phyloP scores from a whole-genome alignment of 306 rosid genomes.

The Medicago lupulina region DNA sequence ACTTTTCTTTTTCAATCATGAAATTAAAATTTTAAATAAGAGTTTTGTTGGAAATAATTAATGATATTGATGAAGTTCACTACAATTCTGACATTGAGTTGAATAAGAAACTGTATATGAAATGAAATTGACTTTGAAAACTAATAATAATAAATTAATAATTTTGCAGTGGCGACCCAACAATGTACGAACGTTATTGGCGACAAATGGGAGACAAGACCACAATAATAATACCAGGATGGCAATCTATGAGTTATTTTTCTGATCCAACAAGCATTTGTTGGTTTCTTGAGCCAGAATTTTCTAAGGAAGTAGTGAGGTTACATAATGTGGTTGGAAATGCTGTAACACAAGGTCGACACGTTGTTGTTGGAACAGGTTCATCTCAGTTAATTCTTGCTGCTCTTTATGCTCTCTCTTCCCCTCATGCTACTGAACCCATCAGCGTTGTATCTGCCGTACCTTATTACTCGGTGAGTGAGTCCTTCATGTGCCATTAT shows the following conservation, averaged over 20 bases:
- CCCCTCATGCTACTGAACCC: constrained; percentile 55
- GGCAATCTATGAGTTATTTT: constrained; percentile 84
- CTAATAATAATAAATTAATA: background rate
- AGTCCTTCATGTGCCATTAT: constrained; percentile 47
- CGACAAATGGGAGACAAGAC: constrained; percentile 64
- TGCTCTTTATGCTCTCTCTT: constrained; percentile 81
- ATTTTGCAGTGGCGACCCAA: constrained; percentile 85
- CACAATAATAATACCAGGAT: constrained; percentile 71
- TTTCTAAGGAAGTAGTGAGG: constrained; percentile 66
- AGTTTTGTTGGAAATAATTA: background rate
- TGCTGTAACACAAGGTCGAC: constrained; percentile 73
- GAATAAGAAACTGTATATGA: background rate
- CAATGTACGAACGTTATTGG: constrained; percentile 77
- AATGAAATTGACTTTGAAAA: constrained; percentile 5
- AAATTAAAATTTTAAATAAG: background rate
- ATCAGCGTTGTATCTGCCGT: constrained; percentile 69
- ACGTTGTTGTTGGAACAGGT: constrained; percentile 90
- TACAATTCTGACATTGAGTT: constrained; percentile 17
- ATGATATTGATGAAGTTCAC: constrained; percentile 7
- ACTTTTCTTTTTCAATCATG: background rate
- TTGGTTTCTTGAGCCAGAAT: constrained; percentile 85
- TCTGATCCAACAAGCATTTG: constrained; percentile 66
- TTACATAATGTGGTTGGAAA: constrained; percentile 79
- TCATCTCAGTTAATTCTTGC: constrained; percentile 91
- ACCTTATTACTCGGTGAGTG: constrained; percentile 87